Base-by-base conservation (phyloP, 2,329 filamentous ascomycete species). In the Epicoccum nigrum region DNA sequence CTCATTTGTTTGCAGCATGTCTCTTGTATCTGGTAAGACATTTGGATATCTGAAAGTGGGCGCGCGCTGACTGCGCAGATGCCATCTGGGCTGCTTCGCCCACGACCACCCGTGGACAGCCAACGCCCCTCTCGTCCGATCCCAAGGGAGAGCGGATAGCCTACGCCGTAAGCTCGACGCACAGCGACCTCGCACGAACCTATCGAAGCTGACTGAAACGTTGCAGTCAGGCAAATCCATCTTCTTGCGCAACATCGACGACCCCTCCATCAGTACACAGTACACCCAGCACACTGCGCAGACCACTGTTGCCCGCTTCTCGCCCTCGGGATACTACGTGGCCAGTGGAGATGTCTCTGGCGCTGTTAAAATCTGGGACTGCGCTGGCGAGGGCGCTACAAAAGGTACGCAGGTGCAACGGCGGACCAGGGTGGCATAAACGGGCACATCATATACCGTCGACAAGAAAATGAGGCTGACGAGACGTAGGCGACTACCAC, bases 241-340 rank as follows among this genome's bases (percentile, higher is more conserved):
- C 76, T 97, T 97, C 77, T 82, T 99, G 39, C 91, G 94, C 64
- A 92, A 87, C 57, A 96, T 99, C 78, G 93, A 99, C 77, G 80
- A 94, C 71, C 93, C 93, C 44, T 83, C 90, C 60, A 76, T 88
- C 58, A 87, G 87, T 74, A 92, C 89, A 70, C 92, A 99, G 75
- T 99, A 97, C 77, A 95, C 88, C 12, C 87, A 89, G 64, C 94
- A 99, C 78, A 96, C 90, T 38, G 83, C 89, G 37, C 83, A 87
- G 56, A 96, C 94, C 1, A 96, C 92, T 3, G 90, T 97, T 56
- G 94, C 94, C 37, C 89, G 92, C 47, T 97, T 99, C 79, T 85
- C 93, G 2, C 94, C 94, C 5, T 96, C 89, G 38, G 92, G 93
- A 56, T 97, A 92, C 81, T 97, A 96, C 72, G 83, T 97, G 54